Conservation (phyloP, 441 rosid genomes). For the Bruguiera hainesii region DNA sequence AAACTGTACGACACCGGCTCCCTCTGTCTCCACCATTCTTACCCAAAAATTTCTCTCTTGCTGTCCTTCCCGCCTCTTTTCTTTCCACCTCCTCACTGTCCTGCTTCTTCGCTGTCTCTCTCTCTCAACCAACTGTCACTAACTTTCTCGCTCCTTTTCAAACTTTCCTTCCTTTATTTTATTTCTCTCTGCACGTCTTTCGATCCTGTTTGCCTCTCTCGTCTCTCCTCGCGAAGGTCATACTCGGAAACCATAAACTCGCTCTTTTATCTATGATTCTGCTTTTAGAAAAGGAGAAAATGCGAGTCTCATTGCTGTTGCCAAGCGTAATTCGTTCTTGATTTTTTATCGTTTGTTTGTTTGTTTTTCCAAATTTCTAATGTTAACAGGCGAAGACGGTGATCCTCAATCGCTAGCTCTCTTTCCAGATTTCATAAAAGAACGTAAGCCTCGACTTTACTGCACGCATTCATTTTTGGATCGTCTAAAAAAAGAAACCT, state of each 20-base stretch:
- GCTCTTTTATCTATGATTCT: conserved; percentile 6
- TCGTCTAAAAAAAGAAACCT: background rate
- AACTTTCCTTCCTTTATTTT: background rate
- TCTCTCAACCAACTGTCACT: background rate
- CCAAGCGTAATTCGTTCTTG: too few species aligned
- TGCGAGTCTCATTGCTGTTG: too few species aligned
- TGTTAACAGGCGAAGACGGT: too few species aligned
- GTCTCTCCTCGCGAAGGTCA: conserved; percentile 23
- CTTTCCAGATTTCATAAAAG: too few species aligned
- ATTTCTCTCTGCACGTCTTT: too few species aligned
- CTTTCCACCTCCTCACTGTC: background rate
- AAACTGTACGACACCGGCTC: too few species aligned
- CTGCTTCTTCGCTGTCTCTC: background rate
- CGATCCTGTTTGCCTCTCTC: conserved; percentile 1
- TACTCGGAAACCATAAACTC: conserved; percentile 21
- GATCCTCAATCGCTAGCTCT: too few species aligned
- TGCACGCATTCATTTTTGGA: background rate
- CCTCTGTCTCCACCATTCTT: too few species aligned
- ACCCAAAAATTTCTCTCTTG: too few species aligned
- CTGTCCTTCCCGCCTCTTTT: background rate
- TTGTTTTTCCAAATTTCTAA: background rate
- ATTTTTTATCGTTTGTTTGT: background rate
- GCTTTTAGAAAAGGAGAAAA: too few species aligned
- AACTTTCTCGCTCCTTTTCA: background rate
- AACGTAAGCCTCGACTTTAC: too few species aligned